phyloP scores from a whole-genome alignment of 257 asterid genomes.

The Apocynum venetum region DNA sequence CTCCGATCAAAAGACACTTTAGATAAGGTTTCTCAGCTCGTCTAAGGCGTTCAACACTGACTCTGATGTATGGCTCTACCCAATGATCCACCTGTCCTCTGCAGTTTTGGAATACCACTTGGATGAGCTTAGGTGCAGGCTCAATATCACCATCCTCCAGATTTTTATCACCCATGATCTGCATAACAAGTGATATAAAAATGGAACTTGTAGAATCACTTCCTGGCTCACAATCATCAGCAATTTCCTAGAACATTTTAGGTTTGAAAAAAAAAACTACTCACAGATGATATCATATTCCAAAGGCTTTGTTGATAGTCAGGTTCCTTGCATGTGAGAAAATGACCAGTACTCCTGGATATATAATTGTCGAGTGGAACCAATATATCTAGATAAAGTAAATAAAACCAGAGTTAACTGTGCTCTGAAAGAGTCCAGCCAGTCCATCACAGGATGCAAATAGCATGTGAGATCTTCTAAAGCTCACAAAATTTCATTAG shows the following conservation, averaged over 20 bases:
- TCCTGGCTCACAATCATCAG: constrained; percentile 3
- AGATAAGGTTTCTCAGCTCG: constrained; percentile 67
- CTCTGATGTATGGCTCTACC: constrained; percentile 88
- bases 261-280: constrained; percentile 18
- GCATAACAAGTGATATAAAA: constrained; percentile 26
- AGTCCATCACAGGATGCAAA: background rate
- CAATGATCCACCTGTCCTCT: constrained; percentile 93
- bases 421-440: background rate
- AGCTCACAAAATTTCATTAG: background rate
- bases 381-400: constrained; percentile 61
- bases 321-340: constrained; percentile 89
- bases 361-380: constrained; percentile 94
- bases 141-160: constrained; percentile 95
- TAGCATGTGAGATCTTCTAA: background rate
- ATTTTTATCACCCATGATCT: constrained; percentile 86
- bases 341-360: constrained; percentile 87
- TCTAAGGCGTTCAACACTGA: constrained; percentile 73
- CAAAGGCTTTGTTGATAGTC: constrained; percentile 99
- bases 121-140: constrained; percentile 97
- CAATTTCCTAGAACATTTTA: constrained; percentile 3
- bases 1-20: constrained; percentile 86
- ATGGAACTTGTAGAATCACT: background rate
- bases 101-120: constrained; percentile 90
- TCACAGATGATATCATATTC: constrained; percentile 87
- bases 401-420: background rate